Base-by-base conservation (phyloP, 2,329 filamentous ascomycete genomes). In the Penicillium sp. region DNA sequence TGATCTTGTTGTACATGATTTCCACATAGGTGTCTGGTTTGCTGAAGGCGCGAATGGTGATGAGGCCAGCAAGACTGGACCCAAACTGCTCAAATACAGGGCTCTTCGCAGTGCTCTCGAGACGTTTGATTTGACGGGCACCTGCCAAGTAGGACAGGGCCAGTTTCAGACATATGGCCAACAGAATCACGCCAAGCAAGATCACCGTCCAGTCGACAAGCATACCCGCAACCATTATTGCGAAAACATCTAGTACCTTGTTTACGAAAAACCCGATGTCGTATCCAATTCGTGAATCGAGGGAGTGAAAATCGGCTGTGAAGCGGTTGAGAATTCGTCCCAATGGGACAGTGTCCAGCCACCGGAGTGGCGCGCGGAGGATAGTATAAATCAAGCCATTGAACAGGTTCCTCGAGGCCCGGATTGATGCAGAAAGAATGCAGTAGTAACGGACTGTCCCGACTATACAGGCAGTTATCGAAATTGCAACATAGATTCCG, bases 1-100 rank as follows among this genome's bases (percentile, higher is more conserved):
- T 89, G 18, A 93, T 83, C 62, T 82, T 83, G 46, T 72, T 69
- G 68, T 87, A 87, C 86, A 93, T 92, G 53, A 84, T 81, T 11
- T 85, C 79, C 44, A 89, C 77, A 61, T 91, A 93, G 1, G 81
- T 79, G 20, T 84, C 78, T 0, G 79, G 76, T 75, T 90, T 91
- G 61, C 85, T 85, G 62, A 89, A 93, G 0, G 88, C 87, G 13
- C 90, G 84, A 50, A 94, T 90, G 0, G 89, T 92, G 1, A 84
- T 79, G 18, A 94, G 83, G 5, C 90, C 90, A 0, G 83, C 82
- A 10, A 93, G 80, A 0, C 88, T 84, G 1, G 88, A 85, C 11
- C 86, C 87, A 65, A 93, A 92, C 59, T 90, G 85, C 69, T 93
- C 89, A 64, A 91, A 92, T 1, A 93, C 85, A 0, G 90, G 90